Conservation (phyloP, 1,284 basidiomycete species). For the Takashimella tepidaria region DNA sequence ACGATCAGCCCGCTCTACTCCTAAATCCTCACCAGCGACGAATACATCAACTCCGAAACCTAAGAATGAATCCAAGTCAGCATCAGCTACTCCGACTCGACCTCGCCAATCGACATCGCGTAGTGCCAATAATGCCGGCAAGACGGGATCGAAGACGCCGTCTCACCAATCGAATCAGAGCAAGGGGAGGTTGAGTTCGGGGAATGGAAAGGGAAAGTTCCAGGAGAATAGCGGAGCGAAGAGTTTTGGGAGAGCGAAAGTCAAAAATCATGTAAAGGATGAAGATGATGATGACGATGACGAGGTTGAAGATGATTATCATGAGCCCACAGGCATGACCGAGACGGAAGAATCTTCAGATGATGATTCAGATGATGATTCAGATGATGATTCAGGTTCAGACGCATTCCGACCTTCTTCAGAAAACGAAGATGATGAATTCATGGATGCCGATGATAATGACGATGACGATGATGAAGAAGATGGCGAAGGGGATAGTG, state of each 20-base stretch:
- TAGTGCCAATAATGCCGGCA: not conserved
- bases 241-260: no score
- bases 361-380: slow-evolving; percentile 18
- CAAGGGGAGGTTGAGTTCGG: not conserved
- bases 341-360: slow-evolving; percentile 22
- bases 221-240: no score
- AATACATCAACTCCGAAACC: not conserved
- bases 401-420: slow-evolving; percentile 11
- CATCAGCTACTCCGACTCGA: no score
- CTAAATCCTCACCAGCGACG: not conserved
- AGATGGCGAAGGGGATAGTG: slow-evolving; percentile 29
- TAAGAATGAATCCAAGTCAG: not conserved
- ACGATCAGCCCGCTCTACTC: not conserved
- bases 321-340: slow-evolving; percentile 36
- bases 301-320: slow-evolving; percentile 8
- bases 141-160: not conserved
- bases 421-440: slow-evolving; percentile 13
- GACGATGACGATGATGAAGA: slow-evolving; percentile 24
- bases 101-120: slow-evolving; percentile 1
- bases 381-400: slow-evolving; percentile 28
- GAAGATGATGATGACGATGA: slow-evolving; percentile 6
- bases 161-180: not conserved
- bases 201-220: not conserved
- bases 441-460: slow-evolving; percentile 12
- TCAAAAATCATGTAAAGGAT: not conserved